phyloP scores from a whole-genome alignment of 2,329 filamentous ascomycete species.

The Fusarium udum region DNA sequence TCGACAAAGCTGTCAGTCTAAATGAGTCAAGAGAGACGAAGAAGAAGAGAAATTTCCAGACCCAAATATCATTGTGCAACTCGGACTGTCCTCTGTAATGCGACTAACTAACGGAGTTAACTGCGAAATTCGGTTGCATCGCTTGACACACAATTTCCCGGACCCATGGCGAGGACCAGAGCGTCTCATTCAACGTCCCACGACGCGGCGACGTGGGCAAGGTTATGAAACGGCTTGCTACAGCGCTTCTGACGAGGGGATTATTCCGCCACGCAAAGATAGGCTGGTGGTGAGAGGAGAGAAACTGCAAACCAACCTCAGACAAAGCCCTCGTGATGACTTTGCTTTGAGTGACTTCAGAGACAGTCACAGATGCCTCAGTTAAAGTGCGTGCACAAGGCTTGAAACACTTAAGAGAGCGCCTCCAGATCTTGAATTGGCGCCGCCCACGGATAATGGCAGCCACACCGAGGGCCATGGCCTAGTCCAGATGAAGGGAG shows the following conservation, averaged over 20 bases:
- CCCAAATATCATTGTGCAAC: background rate
- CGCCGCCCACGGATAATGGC: background rate
- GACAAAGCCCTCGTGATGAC: background rate
- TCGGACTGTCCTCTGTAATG: slow-evolving; percentile 2
- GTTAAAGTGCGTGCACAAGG: slow-evolving; percentile 15
- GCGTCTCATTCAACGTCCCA: slow-evolving; percentile 31
- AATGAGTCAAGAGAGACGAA: slow-evolving; percentile 8
- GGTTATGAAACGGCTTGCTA: slow-evolving; percentile 40
- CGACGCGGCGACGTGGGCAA: slow-evolving; percentile 19
- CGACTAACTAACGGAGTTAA: slow-evolving; percentile 1
- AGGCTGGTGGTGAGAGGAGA: background rate
- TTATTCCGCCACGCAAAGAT: slow-evolving; percentile 23
- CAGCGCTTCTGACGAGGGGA: slow-evolving; percentile 20
- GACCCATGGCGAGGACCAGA: slow-evolving; percentile 20
- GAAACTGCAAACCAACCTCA: background rate
- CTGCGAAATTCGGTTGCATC: slow-evolving; percentile 19
- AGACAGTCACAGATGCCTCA: slow-evolving; percentile 2
- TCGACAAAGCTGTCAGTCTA: slow-evolving; percentile 6
- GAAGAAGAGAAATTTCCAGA: background rate
- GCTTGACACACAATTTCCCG: slow-evolving; percentile 39
- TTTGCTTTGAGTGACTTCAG: slow-evolving; percentile 2
- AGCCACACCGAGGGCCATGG: slow-evolving; percentile 8
- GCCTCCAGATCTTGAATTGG: slow-evolving; percentile 5
- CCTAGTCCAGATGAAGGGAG: background rate
- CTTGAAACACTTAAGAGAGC: background rate